Conservation (phyloP, 331 rosid genomes). For the Stylosanthes scabra region DNA sequence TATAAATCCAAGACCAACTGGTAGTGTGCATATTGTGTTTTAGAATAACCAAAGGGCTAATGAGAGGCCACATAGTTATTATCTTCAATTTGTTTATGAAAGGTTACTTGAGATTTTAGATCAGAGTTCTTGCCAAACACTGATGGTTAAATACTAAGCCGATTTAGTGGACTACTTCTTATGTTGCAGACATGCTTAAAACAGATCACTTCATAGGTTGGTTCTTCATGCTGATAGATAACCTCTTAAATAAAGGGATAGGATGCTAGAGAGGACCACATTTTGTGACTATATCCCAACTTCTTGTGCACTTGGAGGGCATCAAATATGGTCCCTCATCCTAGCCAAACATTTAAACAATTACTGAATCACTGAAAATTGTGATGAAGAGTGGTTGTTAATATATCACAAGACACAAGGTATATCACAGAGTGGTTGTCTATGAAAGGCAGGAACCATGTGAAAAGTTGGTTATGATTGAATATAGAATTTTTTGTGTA, state of each 20-base stretch:
- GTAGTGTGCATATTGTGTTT: not conserved
- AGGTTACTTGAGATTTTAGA: too few relatives aligned
- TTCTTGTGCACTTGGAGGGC: not conserved
- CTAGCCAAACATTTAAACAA: not conserved
- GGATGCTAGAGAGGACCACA: not conserved
- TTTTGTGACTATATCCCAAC: slow-evolving; percentile 3
- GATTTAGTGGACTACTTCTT: not conserved
- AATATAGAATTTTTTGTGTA: not conserved
- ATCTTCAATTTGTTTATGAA: not conserved
- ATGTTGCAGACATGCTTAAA: slow-evolving; percentile 20
- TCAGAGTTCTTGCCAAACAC: too few relatives aligned
- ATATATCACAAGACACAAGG: not conserved
- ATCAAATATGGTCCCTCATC: slow-evolving; percentile 11
- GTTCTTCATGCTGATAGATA: not conserved
- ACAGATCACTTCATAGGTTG: slow-evolving; percentile 18
- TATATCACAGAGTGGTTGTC: too few relatives aligned
- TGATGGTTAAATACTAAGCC: not conserved
- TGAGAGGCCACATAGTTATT: slow-evolving; percentile 5
- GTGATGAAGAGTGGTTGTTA: not conserved
- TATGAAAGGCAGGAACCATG: too few relatives aligned
- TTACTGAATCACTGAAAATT: not conserved
- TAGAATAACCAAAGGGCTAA: not conserved
- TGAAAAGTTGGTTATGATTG: too few relatives aligned
- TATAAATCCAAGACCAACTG: not conserved
- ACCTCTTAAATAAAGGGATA: not conserved